Percentiles rank a stretch among this genome's conserved stretches.
Conservation (phyloP, 1,284 basidiomycete species). For the Phylloboletellus chloephorus region DNA sequence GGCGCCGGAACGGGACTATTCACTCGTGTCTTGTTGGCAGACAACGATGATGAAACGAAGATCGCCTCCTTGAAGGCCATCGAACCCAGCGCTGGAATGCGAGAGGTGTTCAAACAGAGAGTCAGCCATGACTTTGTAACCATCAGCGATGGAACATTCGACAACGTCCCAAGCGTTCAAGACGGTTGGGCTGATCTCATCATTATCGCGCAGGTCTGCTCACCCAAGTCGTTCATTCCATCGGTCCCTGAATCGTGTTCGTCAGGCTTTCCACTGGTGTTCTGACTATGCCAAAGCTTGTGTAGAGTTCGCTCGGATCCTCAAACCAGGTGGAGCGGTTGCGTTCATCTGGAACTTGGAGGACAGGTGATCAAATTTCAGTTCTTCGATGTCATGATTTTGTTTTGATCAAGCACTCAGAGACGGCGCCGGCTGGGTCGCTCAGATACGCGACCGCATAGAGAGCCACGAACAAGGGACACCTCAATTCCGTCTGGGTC, state of each 20-base stretch:
- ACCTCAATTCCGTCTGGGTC: conserved; percentile 67
- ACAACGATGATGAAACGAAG: conserved; percentile 47
- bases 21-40: conserved; percentile 65
- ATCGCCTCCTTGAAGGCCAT: conserved; percentile 55
- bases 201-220: conserved; percentile 62
- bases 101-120: conserved; percentile 50
- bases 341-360: conserved; percentile 77
- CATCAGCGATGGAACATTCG: conserved; percentile 59
- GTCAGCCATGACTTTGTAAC: conserved; percentile 48
- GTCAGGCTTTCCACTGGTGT: conserved; percentile 79
- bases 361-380: conserved; percentile 44
- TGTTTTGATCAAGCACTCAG: conserved; percentile 32
- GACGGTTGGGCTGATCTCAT: conserved; percentile 70
- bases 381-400: too few relatives aligned
- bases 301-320: conserved; percentile 62
- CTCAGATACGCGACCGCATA: conserved; percentile 56
- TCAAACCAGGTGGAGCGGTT: conserved; percentile 62
- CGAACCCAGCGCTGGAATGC: conserved; percentile 74
- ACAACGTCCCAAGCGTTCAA: conserved; percentile 45
- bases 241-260: not conserved
- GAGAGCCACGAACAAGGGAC: conserved; percentile 62
- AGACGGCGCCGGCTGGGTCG: conserved; percentile 61
- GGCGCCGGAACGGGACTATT: conserved; percentile 77
- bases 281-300: conserved; percentile 62
- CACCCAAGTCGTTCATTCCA: not conserved